Conservation (phyloP, 2,329 filamentous ascomycete species). For the Fusarium chlamydosporum region DNA sequence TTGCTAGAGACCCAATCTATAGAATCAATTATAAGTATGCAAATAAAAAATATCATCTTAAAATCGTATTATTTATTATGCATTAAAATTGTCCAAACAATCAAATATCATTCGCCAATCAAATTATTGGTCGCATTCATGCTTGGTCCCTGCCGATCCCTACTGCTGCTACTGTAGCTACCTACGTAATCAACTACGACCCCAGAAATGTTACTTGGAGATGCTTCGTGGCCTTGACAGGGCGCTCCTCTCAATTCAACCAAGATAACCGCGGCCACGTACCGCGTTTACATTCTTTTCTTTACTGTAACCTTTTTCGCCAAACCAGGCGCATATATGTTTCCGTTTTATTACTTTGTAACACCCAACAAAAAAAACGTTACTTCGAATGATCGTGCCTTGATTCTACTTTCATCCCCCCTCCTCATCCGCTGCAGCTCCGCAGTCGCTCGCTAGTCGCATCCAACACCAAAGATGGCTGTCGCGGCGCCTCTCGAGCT, state of each 20-base stretch:
- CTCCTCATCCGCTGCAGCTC: conserved; percentile 19
- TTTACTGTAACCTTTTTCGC: conserved; percentile 3
- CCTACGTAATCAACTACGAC: conserved; percentile 40
- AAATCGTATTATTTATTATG: background rate
- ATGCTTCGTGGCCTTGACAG: conserved; percentile 45
- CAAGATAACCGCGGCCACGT: conserved; percentile 25
- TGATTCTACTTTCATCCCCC: conserved; percentile 5
- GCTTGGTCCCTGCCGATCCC: conserved; percentile 41
- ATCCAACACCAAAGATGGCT: conserved; percentile 32
- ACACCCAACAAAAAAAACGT: background rate
- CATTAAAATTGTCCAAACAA: conserved; percentile 3
- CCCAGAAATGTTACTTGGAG: conserved; percentile 14
- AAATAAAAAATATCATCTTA: background rate
- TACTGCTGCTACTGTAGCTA: conserved; percentile 19
- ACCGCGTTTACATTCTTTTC: conserved; percentile 9
- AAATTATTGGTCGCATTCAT: conserved; percentile 24
- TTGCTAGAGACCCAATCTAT: background rate
- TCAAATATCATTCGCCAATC: conserved; percentile 9
- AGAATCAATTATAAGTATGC: background rate
- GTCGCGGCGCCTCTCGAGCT: conserved; percentile 49
- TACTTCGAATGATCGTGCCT: conserved; percentile 13
- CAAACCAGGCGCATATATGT: conserved; percentile 15
- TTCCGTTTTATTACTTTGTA: background rate
- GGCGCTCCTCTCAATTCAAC: conserved; percentile 4
- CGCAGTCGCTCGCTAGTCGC: conserved; percentile 28